phyloP scores from a whole-genome alignment of 1,139 yeast genomes.

The Lodderomyces orthopsilosis region DNA sequence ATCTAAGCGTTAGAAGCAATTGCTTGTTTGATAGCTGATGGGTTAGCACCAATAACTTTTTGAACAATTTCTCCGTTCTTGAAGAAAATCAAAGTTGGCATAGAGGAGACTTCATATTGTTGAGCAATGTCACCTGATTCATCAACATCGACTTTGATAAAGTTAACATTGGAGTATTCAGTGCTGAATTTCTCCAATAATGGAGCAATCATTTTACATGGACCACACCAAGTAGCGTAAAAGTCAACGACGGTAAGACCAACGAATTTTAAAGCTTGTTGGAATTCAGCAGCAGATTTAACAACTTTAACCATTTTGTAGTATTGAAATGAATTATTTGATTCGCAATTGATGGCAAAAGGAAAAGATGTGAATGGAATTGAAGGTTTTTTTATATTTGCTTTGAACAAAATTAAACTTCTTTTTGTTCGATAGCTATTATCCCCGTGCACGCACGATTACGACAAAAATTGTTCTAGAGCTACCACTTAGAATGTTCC shows the following conservation, averaged over 20 bases:
- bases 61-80: conserved; percentile 71
- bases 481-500: background rate
- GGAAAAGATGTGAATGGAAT: background rate
- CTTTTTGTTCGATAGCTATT: background rate
- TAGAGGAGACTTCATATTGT: conserved; percentile 71
- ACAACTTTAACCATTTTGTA: conserved; percentile 38
- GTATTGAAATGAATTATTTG: background rate
- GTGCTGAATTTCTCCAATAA: conserved; percentile 59
- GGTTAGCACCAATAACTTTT: conserved; percentile 85
- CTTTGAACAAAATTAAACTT: background rate
- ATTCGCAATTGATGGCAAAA: conserved; percentile 1
- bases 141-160: conserved; percentile 86
- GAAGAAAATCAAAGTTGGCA: conserved; percentile 86
- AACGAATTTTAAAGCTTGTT: conserved; percentile 50
- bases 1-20: conserved; percentile 52
- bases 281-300: conserved; percentile 56
- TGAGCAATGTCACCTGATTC: conserved; percentile 71
- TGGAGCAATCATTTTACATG: conserved; percentile 86
- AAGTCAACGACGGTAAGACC: conserved; percentile 79
- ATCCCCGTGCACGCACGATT: conserved; percentile 1
- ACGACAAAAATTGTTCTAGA: background rate
- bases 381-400: background rate
- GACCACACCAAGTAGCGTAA: conserved; percentile 92
- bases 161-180: conserved; percentile 52
- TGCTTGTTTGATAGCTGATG: conserved; percentile 73